Conservation (phyloP, 371 early-diverging fungal genomes). For the Mucor lusitanicus region DNA sequence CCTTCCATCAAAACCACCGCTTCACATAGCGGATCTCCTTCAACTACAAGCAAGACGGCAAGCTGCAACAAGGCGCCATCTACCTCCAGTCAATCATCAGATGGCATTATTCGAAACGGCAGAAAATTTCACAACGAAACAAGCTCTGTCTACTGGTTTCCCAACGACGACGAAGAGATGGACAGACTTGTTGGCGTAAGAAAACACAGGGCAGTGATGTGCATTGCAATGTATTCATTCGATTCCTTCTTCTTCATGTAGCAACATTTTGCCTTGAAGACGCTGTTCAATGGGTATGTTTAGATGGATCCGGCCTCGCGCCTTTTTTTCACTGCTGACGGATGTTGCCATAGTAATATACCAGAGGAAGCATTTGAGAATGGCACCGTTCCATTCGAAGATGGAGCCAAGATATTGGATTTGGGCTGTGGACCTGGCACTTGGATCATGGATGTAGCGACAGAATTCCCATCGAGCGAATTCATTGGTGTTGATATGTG, state of each 20-base stretch:
- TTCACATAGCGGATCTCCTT: background rate
- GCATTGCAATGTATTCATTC: background rate
- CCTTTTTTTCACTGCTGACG: background rate
- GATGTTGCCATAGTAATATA: constrained; percentile 12
- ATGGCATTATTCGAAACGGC: constrained; percentile 10
- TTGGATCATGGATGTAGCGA: constrained; percentile 62
- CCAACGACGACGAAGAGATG: constrained; percentile 32
- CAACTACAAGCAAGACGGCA: background rate
- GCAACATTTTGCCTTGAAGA: constrained; percentile 41
- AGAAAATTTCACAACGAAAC: constrained; percentile 24
- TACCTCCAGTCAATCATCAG: constrained; percentile 13
- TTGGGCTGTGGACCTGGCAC: constrained; percentile 60
- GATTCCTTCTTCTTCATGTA: constrained; percentile 9
- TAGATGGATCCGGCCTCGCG: background rate
- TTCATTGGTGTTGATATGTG: constrained; percentile 60
- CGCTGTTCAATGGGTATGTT: constrained; percentile 30
- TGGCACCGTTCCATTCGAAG: background rate
- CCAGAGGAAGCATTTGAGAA: constrained; percentile 3
- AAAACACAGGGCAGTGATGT: background rate
- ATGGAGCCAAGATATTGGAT: constrained; percentile 36
- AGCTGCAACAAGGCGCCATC: background rate
- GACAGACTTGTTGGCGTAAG: constrained; percentile 30
- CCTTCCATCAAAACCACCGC: background rate
- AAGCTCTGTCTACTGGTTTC: constrained; percentile 26
- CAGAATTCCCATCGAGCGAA: constrained; percentile 55